phyloP scores from a whole-genome alignment of 768 basidiomycete genomes.

The Suillus subluteus region DNA sequence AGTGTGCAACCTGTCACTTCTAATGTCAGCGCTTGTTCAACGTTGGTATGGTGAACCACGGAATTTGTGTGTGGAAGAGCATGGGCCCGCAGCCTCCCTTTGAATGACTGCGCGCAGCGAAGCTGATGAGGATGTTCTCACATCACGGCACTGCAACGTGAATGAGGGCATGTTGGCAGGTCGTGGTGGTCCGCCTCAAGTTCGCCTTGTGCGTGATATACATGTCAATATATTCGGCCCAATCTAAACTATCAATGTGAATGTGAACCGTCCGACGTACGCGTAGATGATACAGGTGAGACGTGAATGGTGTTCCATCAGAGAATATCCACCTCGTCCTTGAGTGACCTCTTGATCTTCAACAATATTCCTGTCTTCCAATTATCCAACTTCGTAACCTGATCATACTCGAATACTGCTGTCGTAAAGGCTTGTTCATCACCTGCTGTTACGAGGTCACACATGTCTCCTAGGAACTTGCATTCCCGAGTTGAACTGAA shows the following conservation, averaged over 20 bases:
- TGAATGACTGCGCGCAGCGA: neutral
- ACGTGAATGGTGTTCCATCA: conserved; percentile 7
- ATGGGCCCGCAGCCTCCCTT: neutral
- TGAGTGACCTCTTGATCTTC: conserved; percentile 83
- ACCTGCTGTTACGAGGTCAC: conserved; percentile 75
- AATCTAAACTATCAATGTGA: conserved; percentile 1
- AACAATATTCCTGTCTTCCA: conserved; percentile 94
- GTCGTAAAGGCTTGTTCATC: conserved; percentile 77
- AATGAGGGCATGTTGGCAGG: neutral
- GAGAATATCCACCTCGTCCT: conserved; percentile 52
- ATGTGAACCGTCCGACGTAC: neutral
- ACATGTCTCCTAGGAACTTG: conserved; percentile 79
- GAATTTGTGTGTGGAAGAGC: neutral
- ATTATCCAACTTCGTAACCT: conserved; percentile 89
- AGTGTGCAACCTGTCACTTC: neutral
- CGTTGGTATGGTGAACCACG: neutral
- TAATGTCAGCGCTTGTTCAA: neutral
- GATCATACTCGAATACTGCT: conserved; percentile 91
- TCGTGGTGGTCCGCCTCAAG: neutral
- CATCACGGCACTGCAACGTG: neutral
- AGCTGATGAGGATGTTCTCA: neutral
- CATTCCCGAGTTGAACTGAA: conserved; percentile 91
- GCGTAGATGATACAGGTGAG: neutral
- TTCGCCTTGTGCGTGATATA: neutral
- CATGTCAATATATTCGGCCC: conserved; percentile 2